Evolutionary conservation across 2,329 filamentous ascomycete genomes (phyloP), one percentile per base, ranked within the genome.

Genomic region (Stachybotrys elegans): DNA sequence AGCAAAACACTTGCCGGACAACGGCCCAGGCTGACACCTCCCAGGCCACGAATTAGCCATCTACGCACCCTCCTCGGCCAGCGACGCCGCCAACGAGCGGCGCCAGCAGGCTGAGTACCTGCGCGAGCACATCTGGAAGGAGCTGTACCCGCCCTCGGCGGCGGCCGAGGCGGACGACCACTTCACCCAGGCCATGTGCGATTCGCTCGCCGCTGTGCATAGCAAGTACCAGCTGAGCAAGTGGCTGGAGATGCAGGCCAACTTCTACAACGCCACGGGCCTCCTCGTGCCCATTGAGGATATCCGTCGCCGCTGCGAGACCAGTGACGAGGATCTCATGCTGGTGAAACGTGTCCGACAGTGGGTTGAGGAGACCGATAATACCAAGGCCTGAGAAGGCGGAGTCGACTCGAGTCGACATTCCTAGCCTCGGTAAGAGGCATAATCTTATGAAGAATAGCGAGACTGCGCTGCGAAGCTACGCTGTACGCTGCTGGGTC

Each of bases 241-340:
- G 20, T 71, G 66, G 65, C 56, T 70, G 1, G 63, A 70, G 47
- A 64, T 71, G 56, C 69, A 73, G 48, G 65, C 68, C 22, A 65
- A 63, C 40, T 71, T 72, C 43, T 66, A 58, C 53, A 71, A 72
- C 45, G 63, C 55, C 36, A 72, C 69, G 0, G 70, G 69, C 4
- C 57, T 64, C 6, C 61, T 70, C 59, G 54, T 72, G 1, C 62
- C 67, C 2, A 50, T 67, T 7, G 58, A 63, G 25, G 51, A 63
- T n/a, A 59, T 73, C 37, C 60, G 60, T 32, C 53, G 51, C 19
- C 65, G 60, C 45, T 58, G 61, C n/a, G 63, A 63, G 45, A 43
- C 44, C 11, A 59, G 54, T 0, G 63, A 63, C 46, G 41, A 42
- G 13, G 37, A 40, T 21, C n/a, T n/a, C n/a, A n/a, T n/a, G n/a